Percentiles rank a stretch among this genome's conserved stretches.
These are phyloP conservation scores for Chalaropsis thielavioides DNA, from an alignment of 2,329 filamentous ascomycete species.

Conservation along the genomic window DNA sequence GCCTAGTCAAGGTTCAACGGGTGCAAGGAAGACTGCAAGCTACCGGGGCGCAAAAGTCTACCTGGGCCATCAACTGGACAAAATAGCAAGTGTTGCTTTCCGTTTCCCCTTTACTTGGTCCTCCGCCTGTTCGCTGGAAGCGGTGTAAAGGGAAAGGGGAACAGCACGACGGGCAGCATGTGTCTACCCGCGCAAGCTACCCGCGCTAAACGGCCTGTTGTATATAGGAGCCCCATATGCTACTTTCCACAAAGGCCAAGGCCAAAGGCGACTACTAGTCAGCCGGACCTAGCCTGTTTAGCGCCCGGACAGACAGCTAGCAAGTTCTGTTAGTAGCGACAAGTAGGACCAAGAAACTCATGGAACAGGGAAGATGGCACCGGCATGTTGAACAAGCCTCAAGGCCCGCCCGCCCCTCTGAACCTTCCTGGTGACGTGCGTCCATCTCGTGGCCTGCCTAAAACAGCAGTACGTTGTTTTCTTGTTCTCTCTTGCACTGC, in stretches of 20 bases:
- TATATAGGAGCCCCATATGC: no score
- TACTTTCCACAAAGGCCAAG: background rate
- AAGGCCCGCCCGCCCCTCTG: background rate
- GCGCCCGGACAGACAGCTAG: background rate
- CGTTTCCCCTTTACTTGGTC: background rate
- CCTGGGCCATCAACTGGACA: background rate
- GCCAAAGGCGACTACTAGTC: background rate
- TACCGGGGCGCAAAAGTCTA: background rate
- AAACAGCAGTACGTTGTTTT: background rate
- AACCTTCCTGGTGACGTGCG: background rate
- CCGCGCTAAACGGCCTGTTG: background rate
- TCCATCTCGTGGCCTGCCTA: background rate
- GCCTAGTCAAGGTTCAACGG: background rate
- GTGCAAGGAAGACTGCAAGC: background rate
- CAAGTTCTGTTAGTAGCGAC: background rate
- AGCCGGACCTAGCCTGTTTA: background rate
- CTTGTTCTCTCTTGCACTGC: background rate
- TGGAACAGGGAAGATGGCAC: background rate
- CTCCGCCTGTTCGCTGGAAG: background rate
- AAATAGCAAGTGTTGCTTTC: background rate
- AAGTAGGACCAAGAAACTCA: background rate
- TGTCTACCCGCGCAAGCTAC: background rate
- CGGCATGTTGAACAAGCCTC: background rate
- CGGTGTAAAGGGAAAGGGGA: background rate
- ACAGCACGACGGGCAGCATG: no score